Base-by-base conservation (phyloP, 2,329 filamentous ascomycete species). In the Talaromyces sp. region DNA sequence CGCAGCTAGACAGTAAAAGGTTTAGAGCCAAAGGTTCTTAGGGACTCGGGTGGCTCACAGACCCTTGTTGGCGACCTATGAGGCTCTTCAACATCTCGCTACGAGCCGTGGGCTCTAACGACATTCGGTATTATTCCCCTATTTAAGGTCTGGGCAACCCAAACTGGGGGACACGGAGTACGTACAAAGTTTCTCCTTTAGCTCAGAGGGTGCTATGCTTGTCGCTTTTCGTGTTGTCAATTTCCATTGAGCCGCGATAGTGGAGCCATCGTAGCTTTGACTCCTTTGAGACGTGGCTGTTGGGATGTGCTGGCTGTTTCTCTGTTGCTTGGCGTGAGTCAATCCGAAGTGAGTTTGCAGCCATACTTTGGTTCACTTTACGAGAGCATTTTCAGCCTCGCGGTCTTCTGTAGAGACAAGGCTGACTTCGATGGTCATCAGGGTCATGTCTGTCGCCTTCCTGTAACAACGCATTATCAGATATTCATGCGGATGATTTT, bases 241-340 rank as follows among this genome's bases (percentile, higher is more conserved):
- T 49, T 38, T 61, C 31, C 10, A 56, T 36, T 61, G 59, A 61
- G 59, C 59, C 59, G 59, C 59, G 59, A 61, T 34, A 47, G 58
- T 60, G 58, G 58, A 60, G 40, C 25, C 5, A 36, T 36, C 13
- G 34, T 36, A 36, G 34, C 34, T 36, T 36, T 36, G 34, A 36
- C 34, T 25, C 31, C 29, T 34, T 54, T 34, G 51, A 54, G 29
- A 54, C n/a, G 51, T 54, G 51, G 51, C 29, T n/a, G 49, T 49
- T 49, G 45, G 11, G 25, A 51, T 10, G 6, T 11, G n/a, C 3
- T 31, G 47, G 22, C 6, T 15, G 5, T 53, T 27, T 53, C 27
- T 53, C 27, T 38, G n/a, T 38, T 53, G 31, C 31, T 56, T 25
- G 31, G 31, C 53, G 31, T 56, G 53, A 38, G 31, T 38, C 53